Conservation (phyloP, 106 monocot genomes). For the Acanthochlamys bracteata region DNA sequence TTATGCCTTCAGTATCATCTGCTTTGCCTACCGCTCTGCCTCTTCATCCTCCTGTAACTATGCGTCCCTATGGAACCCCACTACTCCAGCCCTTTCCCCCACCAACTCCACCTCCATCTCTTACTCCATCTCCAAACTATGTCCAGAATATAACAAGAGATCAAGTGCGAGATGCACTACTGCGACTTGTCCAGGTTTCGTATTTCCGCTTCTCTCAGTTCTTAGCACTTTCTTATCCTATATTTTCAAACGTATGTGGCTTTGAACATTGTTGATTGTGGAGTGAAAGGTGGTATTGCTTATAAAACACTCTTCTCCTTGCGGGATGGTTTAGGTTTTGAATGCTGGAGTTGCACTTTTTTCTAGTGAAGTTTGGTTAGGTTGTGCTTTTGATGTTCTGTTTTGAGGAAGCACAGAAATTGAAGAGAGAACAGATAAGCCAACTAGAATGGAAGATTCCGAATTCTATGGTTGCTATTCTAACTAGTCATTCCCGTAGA, state of each 20-base stretch:
- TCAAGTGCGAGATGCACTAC: slow-evolving; percentile 53
- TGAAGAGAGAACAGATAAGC: too few species aligned
- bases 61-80: slow-evolving; percentile 66
- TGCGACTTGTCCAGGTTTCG: slow-evolving; percentile 68
- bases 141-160: slow-evolving; percentile 56
- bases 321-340: too few species aligned
- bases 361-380: too few species aligned
- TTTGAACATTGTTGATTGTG: neutral
- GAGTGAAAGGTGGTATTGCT: too few species aligned
- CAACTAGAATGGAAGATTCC: too few species aligned
- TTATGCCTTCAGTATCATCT: slow-evolving; percentile 34
- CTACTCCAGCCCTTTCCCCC: slow-evolving; percentile 91
- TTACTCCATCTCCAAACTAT: slow-evolving; percentile 42
- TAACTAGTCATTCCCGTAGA: too few species aligned
- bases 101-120: slow-evolving; percentile 61
- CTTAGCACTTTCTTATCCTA: neutral
- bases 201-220: neutral
- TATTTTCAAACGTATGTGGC: neutral
- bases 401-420: too few species aligned
- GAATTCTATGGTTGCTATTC: too few species aligned
- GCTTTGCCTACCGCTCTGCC: slow-evolving; percentile 41
- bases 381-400: too few species aligned
- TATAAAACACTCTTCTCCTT: too few species aligned
- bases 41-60: slow-evolving; percentile 40
- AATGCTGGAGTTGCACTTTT: too few species aligned